These are phyloP conservation scores for Fistulinella cinereoalba DNA, from an alignment of 1,284 basidiomycete species.

Conservation along the genomic window DNA sequence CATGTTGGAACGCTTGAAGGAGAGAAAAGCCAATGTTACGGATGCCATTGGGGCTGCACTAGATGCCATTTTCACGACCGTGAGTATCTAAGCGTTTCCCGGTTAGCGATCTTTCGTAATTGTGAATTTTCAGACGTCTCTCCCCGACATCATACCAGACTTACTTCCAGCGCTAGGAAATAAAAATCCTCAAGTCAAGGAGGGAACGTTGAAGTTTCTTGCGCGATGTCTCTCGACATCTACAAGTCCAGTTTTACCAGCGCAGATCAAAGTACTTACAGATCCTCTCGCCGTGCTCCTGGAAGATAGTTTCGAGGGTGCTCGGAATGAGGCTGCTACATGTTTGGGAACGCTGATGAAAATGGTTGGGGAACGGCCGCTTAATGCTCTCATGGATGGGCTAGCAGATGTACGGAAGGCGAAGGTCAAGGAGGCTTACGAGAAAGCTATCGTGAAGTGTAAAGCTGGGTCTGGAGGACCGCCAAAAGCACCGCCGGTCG, in stretches of 20 bases:
- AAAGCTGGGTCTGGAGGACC: slow-evolving; percentile 59
- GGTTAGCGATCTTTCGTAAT: slow-evolving; percentile 10
- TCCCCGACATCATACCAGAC: slow-evolving; percentile 85
- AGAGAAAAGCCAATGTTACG: slow-evolving; percentile 87
- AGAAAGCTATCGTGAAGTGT: slow-evolving; percentile 84
- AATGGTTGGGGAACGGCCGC: slow-evolving; percentile 92
- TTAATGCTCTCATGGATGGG: slow-evolving; percentile 85
- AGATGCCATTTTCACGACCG: slow-evolving; percentile 87
- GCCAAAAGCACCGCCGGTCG: slow-evolving; percentile 40
- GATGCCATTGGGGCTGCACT: slow-evolving; percentile 87
- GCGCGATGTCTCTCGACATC: slow-evolving; percentile 76
- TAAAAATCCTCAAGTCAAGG: slow-evolving; percentile 98
- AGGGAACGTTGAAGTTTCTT: slow-evolving; percentile 89
- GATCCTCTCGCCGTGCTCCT: slow-evolving; percentile 77
- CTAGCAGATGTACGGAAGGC: slow-evolving; percentile 87
- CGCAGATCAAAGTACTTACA: slow-evolving; percentile 83
- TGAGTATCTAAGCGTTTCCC: slow-evolving; percentile 38
- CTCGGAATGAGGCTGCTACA: slow-evolving; percentile 85
- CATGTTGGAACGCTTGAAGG: slow-evolving; percentile 91
- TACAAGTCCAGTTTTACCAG: slow-evolving; percentile 62
- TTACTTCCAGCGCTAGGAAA: slow-evolving; percentile 75
- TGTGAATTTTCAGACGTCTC: slow-evolving; percentile 55
- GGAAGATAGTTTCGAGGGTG: slow-evolving; percentile 88
- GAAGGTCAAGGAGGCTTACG: slow-evolving; percentile 94
- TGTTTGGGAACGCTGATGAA: slow-evolving; percentile 94